These are phyloP conservation scores for Colletotrichum agaves DNA, from an alignment of 2,329 filamentous ascomycete species.

Conservation along the genomic window DNA sequence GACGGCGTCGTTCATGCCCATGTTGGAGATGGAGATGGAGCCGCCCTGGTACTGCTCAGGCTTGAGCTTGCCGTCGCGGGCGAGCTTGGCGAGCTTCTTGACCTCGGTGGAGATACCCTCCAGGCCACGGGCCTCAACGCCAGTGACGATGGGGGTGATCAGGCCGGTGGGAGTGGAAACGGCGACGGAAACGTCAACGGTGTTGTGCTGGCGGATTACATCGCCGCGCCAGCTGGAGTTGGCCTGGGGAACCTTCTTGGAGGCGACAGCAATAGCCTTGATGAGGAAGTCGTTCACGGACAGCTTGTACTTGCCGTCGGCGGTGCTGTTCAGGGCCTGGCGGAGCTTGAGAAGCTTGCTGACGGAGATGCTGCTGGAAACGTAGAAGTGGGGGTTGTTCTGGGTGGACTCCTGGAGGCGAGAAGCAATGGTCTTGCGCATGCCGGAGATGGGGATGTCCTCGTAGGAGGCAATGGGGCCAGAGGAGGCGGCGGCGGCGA, in stretches of 20 bases:
- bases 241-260: constrained; percentile 92
- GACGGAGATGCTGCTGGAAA: constrained; percentile 90
- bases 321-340: constrained; percentile 86
- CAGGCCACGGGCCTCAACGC: constrained; percentile 87
- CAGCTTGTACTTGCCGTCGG: constrained; percentile 96
- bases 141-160: constrained; percentile 97
- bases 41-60: constrained; percentile 99
- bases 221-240: constrained; percentile 96
- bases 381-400: constrained; percentile 98
- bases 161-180: constrained; percentile 93
- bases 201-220: constrained; percentile 91
- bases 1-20: constrained; percentile 98
- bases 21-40: constrained; percentile 99
- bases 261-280: constrained; percentile 91
- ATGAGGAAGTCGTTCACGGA: constrained; percentile 99
- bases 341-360: constrained; percentile 96
- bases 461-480: constrained; percentile 73
- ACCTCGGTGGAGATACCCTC: constrained; percentile 87
- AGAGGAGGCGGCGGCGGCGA: constrained; percentile 61
- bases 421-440: constrained; percentile 98
- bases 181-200: constrained; percentile 93
- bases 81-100: constrained; percentile 97
- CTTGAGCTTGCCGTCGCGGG: constrained; percentile 97
- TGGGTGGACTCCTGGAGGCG: constrained; percentile 86
- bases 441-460: constrained; percentile 85